Conservation (phyloP, 1,284 basidiomycete genomes). For the Heliocybe sulcata region DNA sequence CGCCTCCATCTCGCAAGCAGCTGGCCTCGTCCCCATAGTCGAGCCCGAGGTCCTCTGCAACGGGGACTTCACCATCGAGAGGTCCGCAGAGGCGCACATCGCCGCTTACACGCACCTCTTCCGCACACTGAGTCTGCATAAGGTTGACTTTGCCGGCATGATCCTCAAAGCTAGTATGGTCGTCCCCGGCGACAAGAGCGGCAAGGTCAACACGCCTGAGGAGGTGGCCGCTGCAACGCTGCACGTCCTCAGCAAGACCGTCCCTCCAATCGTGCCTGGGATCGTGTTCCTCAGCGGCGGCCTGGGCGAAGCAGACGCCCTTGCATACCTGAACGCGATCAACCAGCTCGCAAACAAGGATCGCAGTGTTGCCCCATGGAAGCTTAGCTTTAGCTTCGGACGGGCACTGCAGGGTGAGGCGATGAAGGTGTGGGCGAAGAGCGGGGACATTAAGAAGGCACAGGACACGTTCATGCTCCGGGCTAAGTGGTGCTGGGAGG, state of each 20-base stretch:
- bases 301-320: not conserved
- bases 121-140: not conserved
- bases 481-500: constrained; percentile 1
- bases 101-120: not conserved
- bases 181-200: not conserved
- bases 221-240: not conserved
- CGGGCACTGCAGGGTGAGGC: constrained; percentile 1
- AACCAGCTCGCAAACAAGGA: not conserved
- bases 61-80: constrained; percentile 1
- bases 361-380: not conserved
- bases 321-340: not conserved
- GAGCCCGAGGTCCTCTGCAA: constrained; percentile 3
- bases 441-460: not conserved
- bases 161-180: not conserved
- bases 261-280: not conserved
- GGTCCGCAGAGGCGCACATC: not conserved
- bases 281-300: not conserved
- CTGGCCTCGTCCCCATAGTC: not conserved
- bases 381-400: not conserved
- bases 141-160: constrained; percentile 1
- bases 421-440: not conserved
- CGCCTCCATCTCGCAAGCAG: not conserved
- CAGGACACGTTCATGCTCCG: not conserved
- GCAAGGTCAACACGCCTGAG: not conserved
- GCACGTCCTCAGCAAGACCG: not conserved